Conservation (phyloP, 139 green algal species). For the Haematococcus sp. region DNA sequence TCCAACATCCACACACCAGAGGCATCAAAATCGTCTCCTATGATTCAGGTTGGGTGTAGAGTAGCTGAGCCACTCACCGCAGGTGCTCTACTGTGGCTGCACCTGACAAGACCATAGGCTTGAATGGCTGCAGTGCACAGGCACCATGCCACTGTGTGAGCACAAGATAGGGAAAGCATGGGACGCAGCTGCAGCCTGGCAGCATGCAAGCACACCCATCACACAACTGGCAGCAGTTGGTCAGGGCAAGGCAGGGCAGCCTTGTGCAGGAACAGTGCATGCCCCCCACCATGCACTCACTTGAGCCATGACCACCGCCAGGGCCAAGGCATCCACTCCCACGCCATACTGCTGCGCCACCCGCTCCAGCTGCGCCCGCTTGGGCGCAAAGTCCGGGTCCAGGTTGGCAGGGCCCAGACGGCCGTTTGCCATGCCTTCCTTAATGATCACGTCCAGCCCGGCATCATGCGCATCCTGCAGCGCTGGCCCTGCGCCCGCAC, state of each 20-base stretch:
- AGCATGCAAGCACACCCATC: no score
- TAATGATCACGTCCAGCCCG: slow-evolving; percentile 59
- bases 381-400: slow-evolving; percentile 2
- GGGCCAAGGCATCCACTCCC: slow-evolving; percentile 30
- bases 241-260: no score
- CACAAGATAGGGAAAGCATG: no score
- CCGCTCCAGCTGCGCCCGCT: slow-evolving; percentile 10
- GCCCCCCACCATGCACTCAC: no score
- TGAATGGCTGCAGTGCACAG: slow-evolving; percentile 31
- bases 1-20: not conserved
- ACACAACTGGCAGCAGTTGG: no score
- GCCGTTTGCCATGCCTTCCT: slow-evolving; percentile 65
- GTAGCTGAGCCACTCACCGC: not conserved
- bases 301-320: slow-evolving; percentile 32
- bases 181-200: no score
- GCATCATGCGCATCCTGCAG: slow-evolving; percentile 34
- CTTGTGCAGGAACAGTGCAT: no score
- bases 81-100: slow-evolving; percentile 32
- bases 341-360: slow-evolving; percentile 13
- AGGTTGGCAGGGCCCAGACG: slow-evolving; percentile 9
- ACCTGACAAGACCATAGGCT: slow-evolving; percentile 46
- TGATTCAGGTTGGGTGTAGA: no score
- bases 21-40: not conserved
- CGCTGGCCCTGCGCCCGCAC: slow-evolving; percentile 24
- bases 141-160: no score